Base-by-base conservation (phyloP, 2,329 filamentous ascomycete species). In the Claviceps humidiphila region DNA sequence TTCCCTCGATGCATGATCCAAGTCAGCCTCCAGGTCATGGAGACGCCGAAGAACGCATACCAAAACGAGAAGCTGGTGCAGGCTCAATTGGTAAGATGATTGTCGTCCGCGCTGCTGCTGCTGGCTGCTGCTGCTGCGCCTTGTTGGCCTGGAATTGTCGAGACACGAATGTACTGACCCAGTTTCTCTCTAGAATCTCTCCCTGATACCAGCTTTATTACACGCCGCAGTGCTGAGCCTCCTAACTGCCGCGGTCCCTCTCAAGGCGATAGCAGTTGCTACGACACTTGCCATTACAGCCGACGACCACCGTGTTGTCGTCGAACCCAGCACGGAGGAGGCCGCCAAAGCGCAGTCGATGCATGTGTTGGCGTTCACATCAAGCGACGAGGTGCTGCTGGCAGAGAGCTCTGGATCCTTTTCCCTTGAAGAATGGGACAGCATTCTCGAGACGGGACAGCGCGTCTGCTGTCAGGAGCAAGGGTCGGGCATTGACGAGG, bases 351-450 rank as follows among this genome's bases (percentile, higher is more conserved):
- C 85, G 11, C 74, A 71, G 52, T 94, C 89, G 5, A 70, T 87
- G 22, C 91, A 96, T 64, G 87, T 86, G n/a, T 75, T 96, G 53
- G 85, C 82, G 5, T 95, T 93, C 64, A 84, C 84, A n/a, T 82
- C 83, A 1, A 73, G 81, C 50, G 79, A 84, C 8, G 81, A 87
- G 54, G 71, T 95, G 50, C 69, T 96, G 22, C 68, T 95, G 43
- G 82, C 80, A 38, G 87, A 95, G 68, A 95, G 89, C 61, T 82
- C 91, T 60, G 91, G 91, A 0, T 69, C 71, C 3, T 97, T 96
- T 63, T 79, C 80, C 47, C 73, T 86, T 58, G 75, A 81, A 14
- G 82, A 85, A 57, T 96, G 90, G 89, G 80, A 89, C 52, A 71
- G 75, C 44, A 79, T 86, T 17, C 80, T 82, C 57, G 75, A 82